A percentile compares a stretch with the other conserved stretches of the same genome.
Evolutionary conservation across 1,284 basidiomycete genomes (phyloP).

Genomic region (Cryptococcus sp.): DNA sequence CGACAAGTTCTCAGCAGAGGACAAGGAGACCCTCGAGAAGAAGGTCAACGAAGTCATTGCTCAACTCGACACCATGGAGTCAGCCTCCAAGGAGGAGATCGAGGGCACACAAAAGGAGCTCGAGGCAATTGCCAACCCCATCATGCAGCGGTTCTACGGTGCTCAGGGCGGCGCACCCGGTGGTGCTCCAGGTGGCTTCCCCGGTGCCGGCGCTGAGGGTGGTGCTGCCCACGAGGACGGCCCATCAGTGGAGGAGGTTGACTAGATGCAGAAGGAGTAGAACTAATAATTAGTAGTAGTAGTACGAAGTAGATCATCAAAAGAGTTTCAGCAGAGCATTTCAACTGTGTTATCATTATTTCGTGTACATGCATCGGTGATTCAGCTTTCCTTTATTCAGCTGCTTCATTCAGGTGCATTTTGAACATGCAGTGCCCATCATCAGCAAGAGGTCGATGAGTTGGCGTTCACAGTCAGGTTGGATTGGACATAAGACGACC

Average conservation of each 20-base stretch:
- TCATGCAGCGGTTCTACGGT: constrained; percentile 64
- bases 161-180: constrained; percentile 47
- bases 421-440: no score
- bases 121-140: constrained; percentile 81
- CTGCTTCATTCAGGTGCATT: no score
- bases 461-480: no score
- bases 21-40: constrained; percentile 83
- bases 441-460: no score
- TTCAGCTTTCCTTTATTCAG: not conserved
- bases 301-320: no score
- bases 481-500: no score
- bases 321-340: no score
- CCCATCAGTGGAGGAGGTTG: constrained; percentile 62
- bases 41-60: constrained; percentile 82
- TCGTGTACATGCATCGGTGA: not conserved
- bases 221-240: constrained; percentile 59
- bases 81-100: constrained; percentile 91
- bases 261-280: constrained; percentile 43
- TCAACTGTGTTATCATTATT: no score
- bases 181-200: constrained; percentile 60
- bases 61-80: constrained; percentile 85
- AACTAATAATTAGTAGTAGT: no score
- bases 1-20: constrained; percentile 82
- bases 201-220: constrained; percentile 54
- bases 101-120: constrained; percentile 93